phyloP scores from a whole-genome alignment of 2,329 filamentous ascomycete species.

The Penicillium sp. region DNA sequence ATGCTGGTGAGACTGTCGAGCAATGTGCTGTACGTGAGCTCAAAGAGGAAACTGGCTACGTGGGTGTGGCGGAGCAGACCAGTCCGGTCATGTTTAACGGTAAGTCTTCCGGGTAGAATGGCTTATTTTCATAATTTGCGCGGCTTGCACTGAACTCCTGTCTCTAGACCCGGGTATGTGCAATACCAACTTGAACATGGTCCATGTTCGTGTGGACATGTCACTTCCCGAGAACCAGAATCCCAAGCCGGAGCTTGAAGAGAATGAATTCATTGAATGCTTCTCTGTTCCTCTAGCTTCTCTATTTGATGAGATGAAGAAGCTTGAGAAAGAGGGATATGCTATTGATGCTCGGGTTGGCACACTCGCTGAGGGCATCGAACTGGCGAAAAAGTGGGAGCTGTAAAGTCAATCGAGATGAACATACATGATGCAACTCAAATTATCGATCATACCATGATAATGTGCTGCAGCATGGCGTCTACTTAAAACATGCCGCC shows the following conservation, averaged over 20 bases:
- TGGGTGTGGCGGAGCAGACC: conserved; percentile 47
- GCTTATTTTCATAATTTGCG: background rate
- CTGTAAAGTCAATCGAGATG: background rate
- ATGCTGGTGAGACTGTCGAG: conserved; percentile 56
- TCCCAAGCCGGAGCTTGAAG: conserved; percentile 68
- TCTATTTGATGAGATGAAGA: conserved; percentile 66
- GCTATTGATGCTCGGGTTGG: conserved; percentile 78
- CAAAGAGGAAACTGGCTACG: conserved; percentile 62
- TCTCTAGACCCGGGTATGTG: conserved; percentile 47
- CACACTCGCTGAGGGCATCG: conserved; percentile 74
- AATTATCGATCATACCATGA: background rate
- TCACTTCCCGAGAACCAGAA: conserved; percentile 66
- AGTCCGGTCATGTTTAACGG: conserved; percentile 48
- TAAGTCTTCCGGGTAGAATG: conserved; percentile 14
- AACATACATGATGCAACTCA: background rate
- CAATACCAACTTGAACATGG: conserved; percentile 53
- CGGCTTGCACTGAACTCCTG: background rate
- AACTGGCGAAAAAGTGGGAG: conserved; percentile 59
- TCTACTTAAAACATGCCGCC: background rate
- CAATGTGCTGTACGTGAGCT: conserved; percentile 58
- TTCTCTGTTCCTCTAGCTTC: conserved; percentile 65
- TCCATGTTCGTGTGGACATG: conserved; percentile 73
- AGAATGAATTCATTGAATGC: conserved; percentile 78
- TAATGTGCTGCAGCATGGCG: background rate
- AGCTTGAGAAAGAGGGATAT: conserved; percentile 67